These are phyloP conservation scores for Candida tunisiensis DNA, from an alignment of 1,139 yeast species.

Conservation along the genomic window DNA sequence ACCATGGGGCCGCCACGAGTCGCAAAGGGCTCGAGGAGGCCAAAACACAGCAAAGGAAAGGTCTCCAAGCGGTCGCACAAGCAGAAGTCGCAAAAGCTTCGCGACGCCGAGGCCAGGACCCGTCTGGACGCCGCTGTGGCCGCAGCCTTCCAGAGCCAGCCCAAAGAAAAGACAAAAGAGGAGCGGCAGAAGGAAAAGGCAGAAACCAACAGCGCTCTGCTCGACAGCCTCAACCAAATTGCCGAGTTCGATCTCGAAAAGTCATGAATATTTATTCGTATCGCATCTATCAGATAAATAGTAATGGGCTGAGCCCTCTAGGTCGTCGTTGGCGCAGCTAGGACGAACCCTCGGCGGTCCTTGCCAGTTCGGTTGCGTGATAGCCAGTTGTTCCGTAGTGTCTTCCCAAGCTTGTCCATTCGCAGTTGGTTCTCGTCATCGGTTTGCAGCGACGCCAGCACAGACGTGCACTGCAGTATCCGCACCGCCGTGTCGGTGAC, in stretches of 20 bases:
- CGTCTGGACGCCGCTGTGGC: conserved; percentile 4
- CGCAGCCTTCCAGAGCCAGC: conserved; percentile 25
- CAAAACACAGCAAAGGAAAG: conserved; percentile 16
- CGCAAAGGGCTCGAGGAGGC: conserved; percentile 14
- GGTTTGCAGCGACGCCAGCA: conserved; percentile 32
- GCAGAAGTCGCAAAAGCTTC: conserved; percentile 2
- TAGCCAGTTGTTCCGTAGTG: conserved; percentile 14
- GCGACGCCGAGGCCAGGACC: conserved; percentile 5
- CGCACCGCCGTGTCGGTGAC: conserved; percentile 20
- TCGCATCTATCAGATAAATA: background rate
- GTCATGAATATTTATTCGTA: background rate
- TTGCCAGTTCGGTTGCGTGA: conserved; percentile 14
- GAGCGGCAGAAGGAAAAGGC: conserved; percentile 16
- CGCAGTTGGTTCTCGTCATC: conserved; percentile 34
- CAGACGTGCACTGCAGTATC: conserved; percentile 39
- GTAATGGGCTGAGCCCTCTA: background rate
- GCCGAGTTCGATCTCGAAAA: background rate
- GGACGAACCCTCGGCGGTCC: conserved; percentile 15
- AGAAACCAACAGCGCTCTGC: conserved; percentile 7
- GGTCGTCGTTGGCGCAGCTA: conserved; percentile 1
- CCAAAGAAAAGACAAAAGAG: conserved; percentile 11
- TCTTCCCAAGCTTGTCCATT: conserved; percentile 27
- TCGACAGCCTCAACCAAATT: background rate
- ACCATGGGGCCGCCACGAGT: conserved; percentile 15
- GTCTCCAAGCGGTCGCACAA: conserved; percentile 24